Conservation (phyloP, 1,139 yeast genomes). For the Wickerhamiella pararugosa region DNA sequence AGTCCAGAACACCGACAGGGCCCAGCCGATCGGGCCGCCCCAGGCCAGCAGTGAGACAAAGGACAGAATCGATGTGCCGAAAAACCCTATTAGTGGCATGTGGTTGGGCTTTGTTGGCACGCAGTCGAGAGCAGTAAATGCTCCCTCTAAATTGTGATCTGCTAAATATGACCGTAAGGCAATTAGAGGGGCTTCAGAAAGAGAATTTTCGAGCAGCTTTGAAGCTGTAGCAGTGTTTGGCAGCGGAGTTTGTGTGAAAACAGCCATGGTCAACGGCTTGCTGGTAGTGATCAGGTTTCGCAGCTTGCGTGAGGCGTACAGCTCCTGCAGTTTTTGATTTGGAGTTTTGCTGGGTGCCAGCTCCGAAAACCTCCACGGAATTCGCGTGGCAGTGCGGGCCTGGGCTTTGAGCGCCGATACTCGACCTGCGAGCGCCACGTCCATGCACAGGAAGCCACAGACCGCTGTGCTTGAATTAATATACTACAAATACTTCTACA, state of each 20-base stretch:
- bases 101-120: not conserved
- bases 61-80: not conserved
- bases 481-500: not conserved
- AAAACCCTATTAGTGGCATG: not conserved
- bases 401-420: too few species aligned
- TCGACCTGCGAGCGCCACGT: too few species aligned
- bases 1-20: slow-evolving; percentile 9
- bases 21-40: slow-evolving; percentile 5
- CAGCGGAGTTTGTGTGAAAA: not conserved
- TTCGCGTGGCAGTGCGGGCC: too few species aligned
- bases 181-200: not conserved
- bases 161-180: slow-evolving; percentile 2
- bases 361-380: not conserved
- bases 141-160: not conserved
- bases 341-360: not conserved
- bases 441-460: too few species aligned
- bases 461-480: too few species aligned
- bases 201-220: not conserved
- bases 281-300: not conserved
- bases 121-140: not conserved
- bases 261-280: not conserved
- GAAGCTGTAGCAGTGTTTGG: not conserved
- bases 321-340: not conserved
- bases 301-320: not conserved
- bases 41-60: slow-evolving; percentile 3